phyloP scores from a whole-genome alignment of 768 basidiomycete genomes.

The Fomitopsis pulvina region DNA sequence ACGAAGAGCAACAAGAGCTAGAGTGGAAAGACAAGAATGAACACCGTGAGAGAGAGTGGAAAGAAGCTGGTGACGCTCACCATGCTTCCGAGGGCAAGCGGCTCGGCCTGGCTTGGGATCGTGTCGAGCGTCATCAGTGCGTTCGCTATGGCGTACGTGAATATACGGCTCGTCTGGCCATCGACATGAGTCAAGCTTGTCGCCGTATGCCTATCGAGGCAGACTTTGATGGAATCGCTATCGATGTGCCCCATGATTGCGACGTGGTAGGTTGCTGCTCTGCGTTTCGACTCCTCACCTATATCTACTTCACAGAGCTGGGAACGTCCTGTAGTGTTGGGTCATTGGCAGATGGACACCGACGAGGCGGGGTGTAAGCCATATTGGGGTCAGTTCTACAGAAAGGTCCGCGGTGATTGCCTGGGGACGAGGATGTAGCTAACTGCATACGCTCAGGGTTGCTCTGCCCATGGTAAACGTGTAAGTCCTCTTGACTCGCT shows the following conservation, averaged over 20 bases:
- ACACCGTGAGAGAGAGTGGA: neutral
- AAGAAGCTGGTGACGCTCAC: slow-evolving; percentile 5
- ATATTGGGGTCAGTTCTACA: slow-evolving; percentile 7
- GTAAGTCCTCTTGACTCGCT: neutral
- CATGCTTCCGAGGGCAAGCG: neutral
- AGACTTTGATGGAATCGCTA: slow-evolving; percentile 5
- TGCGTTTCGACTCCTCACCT: neutral
- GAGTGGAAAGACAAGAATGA: slow-evolving; percentile 8
- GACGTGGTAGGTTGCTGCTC: slow-evolving; percentile 4
- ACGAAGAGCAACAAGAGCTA: slow-evolving; percentile 10
- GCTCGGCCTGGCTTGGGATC: slow-evolving; percentile 13
- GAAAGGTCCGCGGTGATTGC: slow-evolving; percentile 5
- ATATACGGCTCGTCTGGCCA: slow-evolving; percentile 12
- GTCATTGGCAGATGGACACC: slow-evolving; percentile 9
- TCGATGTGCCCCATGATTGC: slow-evolving; percentile 8
- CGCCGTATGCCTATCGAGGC: slow-evolving; percentile 10
- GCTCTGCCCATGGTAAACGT: neutral
- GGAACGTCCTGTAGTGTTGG: slow-evolving; percentile 1
- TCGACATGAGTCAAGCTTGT: slow-evolving; percentile 12
- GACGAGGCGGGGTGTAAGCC: slow-evolving; percentile 9
- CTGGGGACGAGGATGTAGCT: neutral
- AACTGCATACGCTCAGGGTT: neutral
- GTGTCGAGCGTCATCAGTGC: slow-evolving; percentile 7
- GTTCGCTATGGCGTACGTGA: slow-evolving; percentile 12
- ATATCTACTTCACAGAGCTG: neutral